These are phyloP conservation scores for Diaporthe helianthi DNA, from an alignment of 2,329 filamentous ascomycete genomes.

Conservation along the genomic window DNA sequence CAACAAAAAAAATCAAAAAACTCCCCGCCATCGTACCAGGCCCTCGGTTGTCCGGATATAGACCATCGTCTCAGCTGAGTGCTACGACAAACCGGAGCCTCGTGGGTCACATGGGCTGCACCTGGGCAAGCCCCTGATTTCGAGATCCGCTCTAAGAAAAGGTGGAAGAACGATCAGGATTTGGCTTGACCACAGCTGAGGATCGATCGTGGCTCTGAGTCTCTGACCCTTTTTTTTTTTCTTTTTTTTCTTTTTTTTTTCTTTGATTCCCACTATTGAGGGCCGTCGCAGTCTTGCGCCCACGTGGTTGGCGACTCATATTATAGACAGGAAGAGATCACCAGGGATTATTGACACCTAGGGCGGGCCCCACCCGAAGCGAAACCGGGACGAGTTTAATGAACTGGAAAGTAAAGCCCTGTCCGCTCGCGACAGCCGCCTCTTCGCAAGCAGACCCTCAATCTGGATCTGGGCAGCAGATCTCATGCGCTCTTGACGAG, in stretches of 20 bases:
- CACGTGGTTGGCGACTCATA: slow-evolving; percentile 17
- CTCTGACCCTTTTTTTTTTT: slow-evolving; percentile 10
- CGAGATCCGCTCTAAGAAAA: slow-evolving; percentile 3
- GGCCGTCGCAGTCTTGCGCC: slow-evolving; percentile 18
- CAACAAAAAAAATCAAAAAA: too few relatives aligned
- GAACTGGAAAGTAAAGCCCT: background rate
- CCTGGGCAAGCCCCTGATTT: slow-evolving; percentile 28
- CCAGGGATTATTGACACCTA: background rate
- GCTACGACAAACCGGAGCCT: background rate
- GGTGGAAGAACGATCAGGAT: slow-evolving; percentile 5
- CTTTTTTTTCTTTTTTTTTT: slow-evolving; percentile 6
- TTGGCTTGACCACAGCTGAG: background rate
- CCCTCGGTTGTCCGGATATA: background rate
- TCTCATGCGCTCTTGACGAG: background rate
- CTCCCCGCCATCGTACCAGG: background rate
- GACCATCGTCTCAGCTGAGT: background rate
- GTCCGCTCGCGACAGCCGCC: background rate
- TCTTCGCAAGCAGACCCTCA: slow-evolving; percentile 11
- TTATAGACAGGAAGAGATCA: background rate
- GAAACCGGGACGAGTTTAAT: slow-evolving; percentile 20
- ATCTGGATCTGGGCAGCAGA: background rate
- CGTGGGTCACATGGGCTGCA: background rate
- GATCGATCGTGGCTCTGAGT: slow-evolving; percentile 1
- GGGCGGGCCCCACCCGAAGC: slow-evolving; percentile 13
- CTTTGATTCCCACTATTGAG: background rate